Evolutionary conservation across 2,329 filamentous ascomycete genomes (phyloP).

Genomic region (Trichoderma endophyticum): DNA sequence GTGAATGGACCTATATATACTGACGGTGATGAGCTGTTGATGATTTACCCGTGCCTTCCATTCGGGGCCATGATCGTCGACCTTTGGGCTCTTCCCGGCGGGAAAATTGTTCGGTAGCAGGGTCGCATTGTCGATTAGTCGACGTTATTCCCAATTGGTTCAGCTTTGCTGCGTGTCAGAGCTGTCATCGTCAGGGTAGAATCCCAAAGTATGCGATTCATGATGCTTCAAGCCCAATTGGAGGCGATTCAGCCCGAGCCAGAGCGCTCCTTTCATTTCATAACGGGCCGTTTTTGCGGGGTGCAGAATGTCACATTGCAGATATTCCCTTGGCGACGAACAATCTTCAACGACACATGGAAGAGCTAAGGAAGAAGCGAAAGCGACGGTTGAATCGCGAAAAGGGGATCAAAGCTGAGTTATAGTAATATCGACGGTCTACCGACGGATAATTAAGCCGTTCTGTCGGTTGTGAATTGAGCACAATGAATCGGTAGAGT

Average conservation of each 20-base stretch:
- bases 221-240: neutral
- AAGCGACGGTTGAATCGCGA: neutral
- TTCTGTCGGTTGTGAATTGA: neutral
- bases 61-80: conserved; percentile 3
- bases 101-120: neutral
- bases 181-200: neutral
- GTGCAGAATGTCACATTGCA: neutral
- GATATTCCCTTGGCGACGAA: neutral
- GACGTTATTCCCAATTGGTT: neutral
- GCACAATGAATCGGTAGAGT: neutral
- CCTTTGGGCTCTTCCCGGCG: neutral
- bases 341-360: neutral
- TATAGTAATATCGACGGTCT: neutral
- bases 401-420: neutral
- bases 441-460: conserved; percentile 1
- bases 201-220: neutral
- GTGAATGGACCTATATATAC: neutral
- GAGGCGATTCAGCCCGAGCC: neutral
- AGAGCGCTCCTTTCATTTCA: neutral
- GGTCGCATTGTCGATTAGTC: neutral
- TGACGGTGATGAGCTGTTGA: neutral
- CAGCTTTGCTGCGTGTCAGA: neutral
- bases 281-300: neutral
- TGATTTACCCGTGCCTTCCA: neutral
- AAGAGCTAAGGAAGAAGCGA: neutral